Evolutionary conservation across 805 yeast species (phyloP).

Genomic region (Teunomyces funiuensis): DNA sequence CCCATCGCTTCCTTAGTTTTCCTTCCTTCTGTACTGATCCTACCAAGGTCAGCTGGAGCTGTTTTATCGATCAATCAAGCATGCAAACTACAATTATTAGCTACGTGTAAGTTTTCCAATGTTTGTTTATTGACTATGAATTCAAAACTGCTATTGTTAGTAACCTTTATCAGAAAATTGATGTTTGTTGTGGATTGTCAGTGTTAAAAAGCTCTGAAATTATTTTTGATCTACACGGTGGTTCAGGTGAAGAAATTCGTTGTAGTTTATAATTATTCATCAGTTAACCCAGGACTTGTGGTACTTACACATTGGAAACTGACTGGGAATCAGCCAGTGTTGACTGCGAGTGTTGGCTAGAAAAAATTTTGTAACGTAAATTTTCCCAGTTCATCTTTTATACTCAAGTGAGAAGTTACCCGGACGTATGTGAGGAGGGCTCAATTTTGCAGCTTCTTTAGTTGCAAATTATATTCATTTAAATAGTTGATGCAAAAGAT

Average conservation of each 20-base stretch:
- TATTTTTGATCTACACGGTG: slow-evolving; percentile 53
- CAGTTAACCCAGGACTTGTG: slow-evolving; percentile 15
- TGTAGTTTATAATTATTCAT: slow-evolving; percentile 34
- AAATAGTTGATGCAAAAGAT: no score
- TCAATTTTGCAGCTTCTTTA: not conserved
- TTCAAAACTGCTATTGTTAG: slow-evolving; percentile 9
- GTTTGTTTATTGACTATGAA: slow-evolving; percentile 4
- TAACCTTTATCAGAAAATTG: not conserved
- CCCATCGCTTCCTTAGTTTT: no score
- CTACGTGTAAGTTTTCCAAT: not conserved
- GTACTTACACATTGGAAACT: slow-evolving; percentile 4
- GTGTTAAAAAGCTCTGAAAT: slow-evolving; percentile 73
- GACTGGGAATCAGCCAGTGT: not conserved
- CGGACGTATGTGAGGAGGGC: slow-evolving; percentile 4
- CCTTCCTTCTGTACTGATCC: no score
- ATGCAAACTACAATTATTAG: slow-evolving; percentile 1
- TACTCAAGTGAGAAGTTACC: slow-evolving; percentile 6
- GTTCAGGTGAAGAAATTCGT: slow-evolving; percentile 76
- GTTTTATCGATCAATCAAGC: no score
- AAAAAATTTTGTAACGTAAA: not conserved
- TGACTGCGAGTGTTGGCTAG: not conserved
- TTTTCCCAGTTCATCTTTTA: not conserved
- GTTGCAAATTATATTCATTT: no score
- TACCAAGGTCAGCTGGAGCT: no score
- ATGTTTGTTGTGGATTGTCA: slow-evolving; percentile 28